Conservation (phyloP, 2,329 filamentous ascomycete species). For the Calycina herbarum region DNA sequence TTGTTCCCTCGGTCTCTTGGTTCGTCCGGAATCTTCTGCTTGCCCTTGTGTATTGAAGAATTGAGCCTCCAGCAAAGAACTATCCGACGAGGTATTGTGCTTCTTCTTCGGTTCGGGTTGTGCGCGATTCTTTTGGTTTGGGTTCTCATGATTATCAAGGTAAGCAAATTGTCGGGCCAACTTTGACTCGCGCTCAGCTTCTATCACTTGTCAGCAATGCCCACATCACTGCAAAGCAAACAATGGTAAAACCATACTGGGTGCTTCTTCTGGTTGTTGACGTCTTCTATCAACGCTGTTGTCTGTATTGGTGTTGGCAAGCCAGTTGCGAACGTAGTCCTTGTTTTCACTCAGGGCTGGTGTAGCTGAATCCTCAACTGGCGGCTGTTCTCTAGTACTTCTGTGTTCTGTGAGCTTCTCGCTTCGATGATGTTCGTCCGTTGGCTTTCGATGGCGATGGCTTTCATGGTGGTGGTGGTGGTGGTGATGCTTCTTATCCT, state of each 20-base stretch:
- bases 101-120: constrained; percentile 16
- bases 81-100: constrained; percentile 26
- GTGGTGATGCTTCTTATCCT: neutral
- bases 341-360: constrained; percentile 23
- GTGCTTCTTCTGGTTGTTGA: neutral
- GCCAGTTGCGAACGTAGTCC: constrained; percentile 33
- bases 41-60: neutral
- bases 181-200: neutral
- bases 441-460: neutral
- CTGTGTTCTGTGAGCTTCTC: neutral
- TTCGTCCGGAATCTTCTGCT: neutral
- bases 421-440: neutral
- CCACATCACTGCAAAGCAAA: neutral
- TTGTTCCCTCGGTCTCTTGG: neutral
- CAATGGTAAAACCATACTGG: neutral
- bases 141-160: neutral
- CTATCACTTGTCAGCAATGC: neutral
- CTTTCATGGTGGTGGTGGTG: neutral
- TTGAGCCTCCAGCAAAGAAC: constrained; percentile 28
- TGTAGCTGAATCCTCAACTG: neutral
- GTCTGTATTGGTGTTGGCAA: constrained; percentile 26
- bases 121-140: neutral
- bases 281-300: neutral
- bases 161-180: neutral
- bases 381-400: neutral